phyloP scores from a whole-genome alignment of 2,329 filamentous ascomycete species.

The Arthrobotrys sphaeroides region DNA sequence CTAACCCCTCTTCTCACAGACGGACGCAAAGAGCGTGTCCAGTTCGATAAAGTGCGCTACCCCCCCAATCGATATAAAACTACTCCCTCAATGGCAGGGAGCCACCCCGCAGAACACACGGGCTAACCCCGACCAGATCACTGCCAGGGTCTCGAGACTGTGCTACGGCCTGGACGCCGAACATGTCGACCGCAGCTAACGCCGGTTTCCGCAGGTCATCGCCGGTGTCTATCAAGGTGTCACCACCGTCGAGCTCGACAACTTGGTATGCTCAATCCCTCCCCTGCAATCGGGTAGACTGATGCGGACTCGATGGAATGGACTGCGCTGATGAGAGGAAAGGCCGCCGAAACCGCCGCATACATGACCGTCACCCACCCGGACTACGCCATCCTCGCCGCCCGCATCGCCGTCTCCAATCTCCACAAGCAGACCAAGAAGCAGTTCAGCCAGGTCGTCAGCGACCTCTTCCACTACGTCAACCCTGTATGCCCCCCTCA shows the following conservation, averaged over 20 bases:
- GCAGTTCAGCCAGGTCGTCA: conserved; percentile 95
- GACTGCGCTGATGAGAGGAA: conserved; percentile 28
- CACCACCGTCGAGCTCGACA: conserved; percentile 93
- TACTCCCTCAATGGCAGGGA: too few species aligned
- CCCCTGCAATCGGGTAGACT: neutral
- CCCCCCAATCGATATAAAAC: neutral
- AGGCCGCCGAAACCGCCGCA: conserved; percentile 98
- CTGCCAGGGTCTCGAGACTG: conserved; percentile 92
- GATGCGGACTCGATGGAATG: too few species aligned
- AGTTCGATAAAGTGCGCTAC: conserved; percentile 81
- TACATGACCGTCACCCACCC: conserved; percentile 99
- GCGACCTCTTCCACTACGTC: conserved; percentile 92
- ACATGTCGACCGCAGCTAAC: conserved; percentile 76
- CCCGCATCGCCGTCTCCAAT: conserved; percentile 98
- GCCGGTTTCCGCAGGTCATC: conserved; percentile 72
- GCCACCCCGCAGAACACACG: too few species aligned
- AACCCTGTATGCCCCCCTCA: conserved; percentile 70
- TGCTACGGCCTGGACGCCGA: conserved; percentile 97
- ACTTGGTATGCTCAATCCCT: conserved; percentile 80
- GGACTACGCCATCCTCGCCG: conserved; percentile 97
- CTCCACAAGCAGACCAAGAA: conserved; percentile 99
- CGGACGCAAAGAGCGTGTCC: conserved; percentile 98
- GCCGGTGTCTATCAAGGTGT: conserved; percentile 99
- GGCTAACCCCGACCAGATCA: conserved; percentile 80
- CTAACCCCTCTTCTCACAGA: conserved; percentile 67